A percentile compares a stretch with the other conserved stretches of the same genome.
Evolutionary conservation across 2,329 filamentous ascomycete species (phyloP).

Genomic region (Torrubiella hemipterigena): DNA sequence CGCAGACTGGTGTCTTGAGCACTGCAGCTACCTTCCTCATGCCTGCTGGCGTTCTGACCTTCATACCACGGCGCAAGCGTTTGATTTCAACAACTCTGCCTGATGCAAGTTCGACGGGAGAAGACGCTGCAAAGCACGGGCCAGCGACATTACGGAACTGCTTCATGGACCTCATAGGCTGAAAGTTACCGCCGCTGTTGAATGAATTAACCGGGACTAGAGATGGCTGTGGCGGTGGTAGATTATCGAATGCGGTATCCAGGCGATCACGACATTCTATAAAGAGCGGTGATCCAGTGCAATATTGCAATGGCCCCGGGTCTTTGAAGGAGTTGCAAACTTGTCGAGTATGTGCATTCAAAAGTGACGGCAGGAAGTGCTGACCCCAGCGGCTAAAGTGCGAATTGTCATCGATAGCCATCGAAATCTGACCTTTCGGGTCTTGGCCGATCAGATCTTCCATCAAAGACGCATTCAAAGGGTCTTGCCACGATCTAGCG

Average conservation of each 20-base stretch:
- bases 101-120: slow-evolving; percentile 30
- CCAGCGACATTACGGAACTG: slow-evolving; percentile 27
- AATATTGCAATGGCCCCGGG: slow-evolving; percentile 42
- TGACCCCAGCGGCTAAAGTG: slow-evolving; percentile 40
- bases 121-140: slow-evolving; percentile 42
- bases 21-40: slow-evolving; percentile 35
- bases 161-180: too few relatives aligned
- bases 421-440: slow-evolving; percentile 34
- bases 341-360: slow-evolving; percentile 43
- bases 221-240: slow-evolving; percentile 31
- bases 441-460: slow-evolving; percentile 32
- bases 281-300: slow-evolving; percentile 38
- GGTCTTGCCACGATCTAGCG: slow-evolving; percentile 20
- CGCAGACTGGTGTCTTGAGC: slow-evolving; percentile 32
- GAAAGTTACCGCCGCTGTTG: slow-evolving; percentile 11
- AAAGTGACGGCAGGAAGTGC: slow-evolving; percentile 46
- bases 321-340: slow-evolving; percentile 53
- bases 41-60: slow-evolving; percentile 38
- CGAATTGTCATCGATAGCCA: slow-evolving; percentile 26
- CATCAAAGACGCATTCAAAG: slow-evolving; percentile 31
- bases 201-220: slow-evolving; percentile 11
- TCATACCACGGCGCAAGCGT: slow-evolving; percentile 30
- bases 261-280: slow-evolving; percentile 33
- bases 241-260: slow-evolving; percentile 33
- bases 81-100: slow-evolving; percentile 26